A percentile compares a stretch with the other conserved stretches of the same genome.
Conservation (phyloP, 768 basidiomycete genomes). For the Boletus patriciae region DNA sequence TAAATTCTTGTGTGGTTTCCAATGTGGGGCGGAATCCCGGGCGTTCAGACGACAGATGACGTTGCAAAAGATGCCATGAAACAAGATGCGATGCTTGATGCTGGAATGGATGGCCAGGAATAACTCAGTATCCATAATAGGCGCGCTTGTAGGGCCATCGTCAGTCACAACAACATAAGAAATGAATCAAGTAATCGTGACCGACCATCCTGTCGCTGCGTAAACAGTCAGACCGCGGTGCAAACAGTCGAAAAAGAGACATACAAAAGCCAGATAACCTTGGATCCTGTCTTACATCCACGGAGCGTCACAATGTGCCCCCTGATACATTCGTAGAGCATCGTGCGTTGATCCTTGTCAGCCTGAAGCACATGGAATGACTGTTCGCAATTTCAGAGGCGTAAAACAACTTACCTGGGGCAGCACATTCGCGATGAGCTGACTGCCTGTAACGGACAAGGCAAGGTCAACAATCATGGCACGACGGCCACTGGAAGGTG, state of each 20-base stretch:
- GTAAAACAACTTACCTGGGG: slow-evolving; percentile 55
- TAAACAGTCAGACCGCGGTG: slow-evolving; percentile 2
- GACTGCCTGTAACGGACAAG: slow-evolving; percentile 80
- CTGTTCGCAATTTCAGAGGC: neutral
- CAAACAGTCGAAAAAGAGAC: slow-evolving; percentile 14
- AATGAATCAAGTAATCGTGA: neutral
- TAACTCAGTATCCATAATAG: slow-evolving; percentile 57
- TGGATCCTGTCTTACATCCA: slow-evolving; percentile 88
- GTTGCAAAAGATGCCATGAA: slow-evolving; percentile 29
- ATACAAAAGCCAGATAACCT: slow-evolving; percentile 87
- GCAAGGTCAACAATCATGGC: slow-evolving; percentile 88
- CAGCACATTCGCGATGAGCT: slow-evolving; percentile 78
- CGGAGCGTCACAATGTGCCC: slow-evolving; percentile 89
- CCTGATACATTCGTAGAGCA: slow-evolving; percentile 81
- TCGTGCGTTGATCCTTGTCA: slow-evolving; percentile 81
- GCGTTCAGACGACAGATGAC: slow-evolving; percentile 21
- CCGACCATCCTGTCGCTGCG: slow-evolving; percentile 58
- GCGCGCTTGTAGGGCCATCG: slow-evolving; percentile 46
- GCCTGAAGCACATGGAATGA: slow-evolving; percentile 46
- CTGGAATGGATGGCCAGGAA: slow-evolving; percentile 8
- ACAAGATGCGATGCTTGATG: slow-evolving; percentile 30
- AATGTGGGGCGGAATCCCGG: slow-evolving; percentile 19
- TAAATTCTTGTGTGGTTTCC: slow-evolving; percentile 29
- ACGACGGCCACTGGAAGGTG: slow-evolving; percentile 56
- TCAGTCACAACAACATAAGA: slow-evolving; percentile 14